Percentiles rank a stretch among this genome's conserved stretches.
phyloP scores from a whole-genome alignment of 768 basidiomycete species.

The Russula brevipes region DNA sequence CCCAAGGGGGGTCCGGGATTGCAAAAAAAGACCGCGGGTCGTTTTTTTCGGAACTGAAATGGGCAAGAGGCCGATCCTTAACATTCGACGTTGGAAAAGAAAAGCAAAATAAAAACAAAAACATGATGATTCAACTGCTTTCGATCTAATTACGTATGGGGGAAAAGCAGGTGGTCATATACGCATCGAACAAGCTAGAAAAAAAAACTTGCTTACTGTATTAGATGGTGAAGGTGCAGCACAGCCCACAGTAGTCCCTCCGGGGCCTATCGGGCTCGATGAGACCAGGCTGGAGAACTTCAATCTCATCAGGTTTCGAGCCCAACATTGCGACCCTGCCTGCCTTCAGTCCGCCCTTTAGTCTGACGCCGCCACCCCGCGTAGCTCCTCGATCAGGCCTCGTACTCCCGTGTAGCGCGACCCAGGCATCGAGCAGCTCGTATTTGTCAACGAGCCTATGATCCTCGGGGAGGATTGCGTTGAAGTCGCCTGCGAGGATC shows the following conservation, averaged over 20 bases:
- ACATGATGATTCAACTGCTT: no score
- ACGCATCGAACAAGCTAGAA: no score
- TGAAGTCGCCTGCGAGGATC: slow-evolving; percentile 44
- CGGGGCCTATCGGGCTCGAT: slow-evolving; percentile 33
- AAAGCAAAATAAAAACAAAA: no score
- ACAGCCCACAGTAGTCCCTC: slow-evolving; percentile 40
- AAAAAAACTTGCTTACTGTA: neutral
- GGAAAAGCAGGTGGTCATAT: no score
- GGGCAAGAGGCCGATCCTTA: no score
- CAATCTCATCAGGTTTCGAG: slow-evolving; percentile 33
- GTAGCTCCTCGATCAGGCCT: slow-evolving; percentile 33
- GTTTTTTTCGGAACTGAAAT: no score
- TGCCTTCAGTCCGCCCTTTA: slow-evolving; percentile 26
- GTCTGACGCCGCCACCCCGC: slow-evolving; percentile 36
- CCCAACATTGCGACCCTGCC: slow-evolving; percentile 35
- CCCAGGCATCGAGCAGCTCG: slow-evolving; percentile 41
- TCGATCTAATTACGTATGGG: no score
- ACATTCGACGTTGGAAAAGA: no score
- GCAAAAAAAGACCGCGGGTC: no score
- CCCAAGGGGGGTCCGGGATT: no score
- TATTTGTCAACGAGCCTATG: slow-evolving; percentile 34
- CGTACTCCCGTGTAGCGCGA: slow-evolving; percentile 33
- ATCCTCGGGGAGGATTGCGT: slow-evolving; percentile 38
- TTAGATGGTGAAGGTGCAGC: slow-evolving; percentile 30
- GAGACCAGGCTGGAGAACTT: slow-evolving; percentile 35